Evolutionary conservation across 2,329 filamentous ascomycete species (phyloP), one percentile per base, ranked within the genome.

Genomic region (Scedosporium dehoogii): DNA sequence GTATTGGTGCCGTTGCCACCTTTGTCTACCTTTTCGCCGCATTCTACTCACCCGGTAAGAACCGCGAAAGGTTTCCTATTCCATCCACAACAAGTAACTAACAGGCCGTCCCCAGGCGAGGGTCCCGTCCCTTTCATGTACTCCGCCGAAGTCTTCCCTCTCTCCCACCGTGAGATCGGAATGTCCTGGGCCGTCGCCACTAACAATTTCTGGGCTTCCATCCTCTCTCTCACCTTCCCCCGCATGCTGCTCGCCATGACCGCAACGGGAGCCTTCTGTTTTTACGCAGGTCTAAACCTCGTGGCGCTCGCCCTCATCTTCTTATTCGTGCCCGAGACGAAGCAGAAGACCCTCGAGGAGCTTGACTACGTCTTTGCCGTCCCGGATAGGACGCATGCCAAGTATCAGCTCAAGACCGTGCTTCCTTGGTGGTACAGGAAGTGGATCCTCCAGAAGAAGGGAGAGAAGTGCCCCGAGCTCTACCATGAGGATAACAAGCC

Each of bases 1-100:
- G 81, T 62, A 75, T 84, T 27, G 81, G 76, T 41, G 70, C 83
- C 0, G 79, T 88, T 14, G 82, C 84, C 0, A 73, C 86, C 4
- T 87, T 88, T 64, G 75, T 88, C 65, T 89, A 84, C 73, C 70
- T 89, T 14, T 89, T 88, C 65, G 83, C 80, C 1, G 83, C 83
- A 6, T 86, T 87, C 67, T 88, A 88, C 72, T 86, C 83, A 0
- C 83, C 85, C 0, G 85, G 85, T 25, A 66, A 65, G 66, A 62
- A 25, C 16, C 18, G 2, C 23, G 10, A 14, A 14, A 33, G 10
- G 6, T 6, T 16, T 23, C 7, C 23, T 56, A 27, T 29, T 27
- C 51, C 51, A 7, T 12, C 12, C 29, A 6, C n/a, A 6, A 18
- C 9, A n/a, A 29, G 25, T 41, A 38, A 12, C 21, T 16, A 25